Evolutionary conservation across 2,329 filamentous ascomycete genomes (phyloP).

Genomic region (Cercospora brassicicola): DNA sequence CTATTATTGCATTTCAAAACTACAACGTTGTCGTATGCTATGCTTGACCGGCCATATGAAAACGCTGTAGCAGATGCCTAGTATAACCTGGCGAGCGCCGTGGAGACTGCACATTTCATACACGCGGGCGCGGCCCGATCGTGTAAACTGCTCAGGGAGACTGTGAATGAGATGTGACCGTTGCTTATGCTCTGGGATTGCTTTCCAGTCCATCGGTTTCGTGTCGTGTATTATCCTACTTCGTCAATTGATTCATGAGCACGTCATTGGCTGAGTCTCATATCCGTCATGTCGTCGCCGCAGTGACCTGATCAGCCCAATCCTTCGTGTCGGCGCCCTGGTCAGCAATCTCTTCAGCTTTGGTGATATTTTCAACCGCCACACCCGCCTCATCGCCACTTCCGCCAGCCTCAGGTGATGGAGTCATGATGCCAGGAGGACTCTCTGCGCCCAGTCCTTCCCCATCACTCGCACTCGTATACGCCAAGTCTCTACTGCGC

Average conservation of each 20-base stretch:
- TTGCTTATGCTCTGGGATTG: not conserved
- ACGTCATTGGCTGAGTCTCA: not conserved
- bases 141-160: no score
- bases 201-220: not conserved
- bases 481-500: constrained; percentile 26
- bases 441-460: constrained; percentile 1
- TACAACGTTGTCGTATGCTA: not conserved
- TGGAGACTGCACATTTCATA: not conserved
- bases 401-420: not conserved
- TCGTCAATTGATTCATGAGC: not conserved
- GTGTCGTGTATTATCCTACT: not conserved
- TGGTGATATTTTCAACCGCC: not conserved
- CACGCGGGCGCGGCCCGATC: no score
- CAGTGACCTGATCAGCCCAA: not conserved
- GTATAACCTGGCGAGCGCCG: no score
- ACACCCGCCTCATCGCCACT: not conserved
- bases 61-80: no score
- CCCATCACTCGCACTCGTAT: constrained; percentile 22
- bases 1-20: not conserved
- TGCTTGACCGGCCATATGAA: not conserved
- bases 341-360: not conserved
- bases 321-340: constrained; percentile 6
- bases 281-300: not conserved
- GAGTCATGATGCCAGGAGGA: not conserved
- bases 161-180: no score